A percentile compares a stretch with the other conserved stretches of the same genome.
phyloP scores from a whole-genome alignment of 257 asterid genomes.

The Solanum lycopersicoides region DNA sequence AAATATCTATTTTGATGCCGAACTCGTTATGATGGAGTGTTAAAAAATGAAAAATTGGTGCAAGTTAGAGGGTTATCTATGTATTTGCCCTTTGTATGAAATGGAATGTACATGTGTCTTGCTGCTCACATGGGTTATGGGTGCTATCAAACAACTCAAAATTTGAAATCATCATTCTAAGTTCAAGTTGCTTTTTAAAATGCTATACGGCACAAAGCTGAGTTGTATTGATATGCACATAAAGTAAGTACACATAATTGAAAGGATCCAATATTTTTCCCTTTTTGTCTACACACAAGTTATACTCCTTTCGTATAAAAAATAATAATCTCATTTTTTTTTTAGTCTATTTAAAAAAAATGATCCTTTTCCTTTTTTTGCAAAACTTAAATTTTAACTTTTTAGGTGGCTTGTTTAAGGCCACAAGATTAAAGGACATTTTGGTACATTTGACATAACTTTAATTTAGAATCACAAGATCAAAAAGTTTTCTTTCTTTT shows the following conservation, averaged over 20 bases:
- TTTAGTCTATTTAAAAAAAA: too few species aligned
- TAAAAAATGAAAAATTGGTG: background rate
- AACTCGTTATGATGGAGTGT: background rate
- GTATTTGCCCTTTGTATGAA: background rate
- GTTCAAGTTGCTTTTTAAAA: background rate
- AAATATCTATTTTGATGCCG: background rate
- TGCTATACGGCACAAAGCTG: background rate
- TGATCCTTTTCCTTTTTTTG: too few species aligned
- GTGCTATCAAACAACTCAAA: background rate
- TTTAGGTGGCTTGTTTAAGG: accelerated
- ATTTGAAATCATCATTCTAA: background rate
- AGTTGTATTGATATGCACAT: background rate
- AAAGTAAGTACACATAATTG: background rate
- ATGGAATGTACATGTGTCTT: background rate
- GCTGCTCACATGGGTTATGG: background rate
- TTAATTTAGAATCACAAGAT: too few species aligned
- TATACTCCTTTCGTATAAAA: accelerated
- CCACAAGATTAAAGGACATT: too few species aligned
- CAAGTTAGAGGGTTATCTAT: background rate
- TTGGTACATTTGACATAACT: too few species aligned
- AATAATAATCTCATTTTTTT: too few species aligned
- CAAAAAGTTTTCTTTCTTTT: too few species aligned
- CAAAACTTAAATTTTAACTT: too few species aligned
- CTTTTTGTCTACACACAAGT: background rate
- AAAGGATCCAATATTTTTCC: background rate